Conservation (phyloP, 1,139 yeast genomes). For the Kurtzmaniella natalensis region DNA sequence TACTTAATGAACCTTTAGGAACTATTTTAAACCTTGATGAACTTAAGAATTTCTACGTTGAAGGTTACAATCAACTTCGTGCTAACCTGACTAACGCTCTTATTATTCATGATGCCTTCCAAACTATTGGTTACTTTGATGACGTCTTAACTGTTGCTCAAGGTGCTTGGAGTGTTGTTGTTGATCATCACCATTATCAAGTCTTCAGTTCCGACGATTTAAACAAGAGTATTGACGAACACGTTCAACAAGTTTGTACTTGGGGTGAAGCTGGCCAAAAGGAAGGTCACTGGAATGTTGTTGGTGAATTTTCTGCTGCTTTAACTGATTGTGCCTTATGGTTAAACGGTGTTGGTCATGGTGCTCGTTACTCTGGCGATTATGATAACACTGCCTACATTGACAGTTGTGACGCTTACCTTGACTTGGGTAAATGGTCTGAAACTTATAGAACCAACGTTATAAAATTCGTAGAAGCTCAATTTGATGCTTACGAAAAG, state of each 20-base stretch:
- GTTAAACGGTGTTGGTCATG: constrained; percentile 88
- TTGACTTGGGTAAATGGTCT: constrained; percentile 59
- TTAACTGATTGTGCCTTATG: constrained; percentile 88
- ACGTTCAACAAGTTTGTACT: constrained; percentile 56
- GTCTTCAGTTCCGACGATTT: constrained; percentile 70
- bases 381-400: constrained; percentile 46
- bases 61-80: constrained; percentile 55
- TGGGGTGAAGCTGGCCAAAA: constrained; percentile 48
- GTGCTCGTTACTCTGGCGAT: constrained; percentile 80
- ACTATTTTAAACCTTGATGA: constrained; percentile 54
- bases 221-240: constrained; percentile 52
- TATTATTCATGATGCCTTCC: constrained; percentile 74
- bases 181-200: constrained; percentile 93
- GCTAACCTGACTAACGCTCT: constrained; percentile 43
- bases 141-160: constrained; percentile 35
- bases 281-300: constrained; percentile 71
- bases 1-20: constrained; percentile 88
- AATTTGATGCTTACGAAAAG: constrained; percentile 75
- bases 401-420: constrained; percentile 63
- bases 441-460: constrained; percentile 50
- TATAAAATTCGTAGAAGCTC: constrained; percentile 80
- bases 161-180: constrained; percentile 60
- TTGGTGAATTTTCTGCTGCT: constrained; percentile 95
- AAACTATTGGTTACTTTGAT: constrained; percentile 59
- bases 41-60: constrained; percentile 52